These are phyloP conservation scores for Monosporascus sp. DNA, from an alignment of 2,329 filamentous ascomycete species.

Conservation along the genomic window DNA sequence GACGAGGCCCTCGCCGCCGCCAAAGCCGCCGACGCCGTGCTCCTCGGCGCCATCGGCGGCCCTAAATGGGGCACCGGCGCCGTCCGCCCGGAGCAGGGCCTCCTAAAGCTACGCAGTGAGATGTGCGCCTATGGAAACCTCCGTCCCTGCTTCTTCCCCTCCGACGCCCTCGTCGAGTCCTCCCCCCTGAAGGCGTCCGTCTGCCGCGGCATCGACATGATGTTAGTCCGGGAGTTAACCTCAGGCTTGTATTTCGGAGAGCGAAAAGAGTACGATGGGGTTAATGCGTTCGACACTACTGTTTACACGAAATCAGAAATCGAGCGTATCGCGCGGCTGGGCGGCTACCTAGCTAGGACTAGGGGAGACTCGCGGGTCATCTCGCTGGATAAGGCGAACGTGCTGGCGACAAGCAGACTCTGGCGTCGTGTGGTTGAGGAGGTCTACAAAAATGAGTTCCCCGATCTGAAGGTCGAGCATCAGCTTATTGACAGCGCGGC, in stretches of 20 bases:
- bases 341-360: constrained; percentile 72
- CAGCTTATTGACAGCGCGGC: constrained; percentile 44
- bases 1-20: constrained; percentile 77
- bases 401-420: constrained; percentile 43
- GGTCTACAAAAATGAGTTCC: constrained; percentile 36
- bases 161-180: constrained; percentile 73
- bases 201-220: constrained; percentile 84
- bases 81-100: constrained; percentile 86
- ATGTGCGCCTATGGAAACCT: constrained; percentile 93
- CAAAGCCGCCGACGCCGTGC: constrained; percentile 80
- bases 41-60: constrained; percentile 92
- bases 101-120: constrained; percentile 86
- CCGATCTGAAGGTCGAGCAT: constrained; percentile 36
- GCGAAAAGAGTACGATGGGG: constrained; percentile 71
- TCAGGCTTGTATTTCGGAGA: constrained; percentile 96
- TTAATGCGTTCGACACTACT: constrained; percentile 72
- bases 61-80: constrained; percentile 90
- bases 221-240: constrained; percentile 86
- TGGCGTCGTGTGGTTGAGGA: constrained; percentile 40
- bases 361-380: constrained; percentile 31
- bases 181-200: constrained; percentile 84
- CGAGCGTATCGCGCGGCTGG: constrained; percentile 79
- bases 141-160: constrained; percentile 91
- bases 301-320: constrained; percentile 81
- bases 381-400: constrained; percentile 43